Evolutionary conservation across 352 stramenopile species (phyloP), one percentile per base, ranked within the genome.

Genomic region (Thalassiosira pacifica): DNA sequence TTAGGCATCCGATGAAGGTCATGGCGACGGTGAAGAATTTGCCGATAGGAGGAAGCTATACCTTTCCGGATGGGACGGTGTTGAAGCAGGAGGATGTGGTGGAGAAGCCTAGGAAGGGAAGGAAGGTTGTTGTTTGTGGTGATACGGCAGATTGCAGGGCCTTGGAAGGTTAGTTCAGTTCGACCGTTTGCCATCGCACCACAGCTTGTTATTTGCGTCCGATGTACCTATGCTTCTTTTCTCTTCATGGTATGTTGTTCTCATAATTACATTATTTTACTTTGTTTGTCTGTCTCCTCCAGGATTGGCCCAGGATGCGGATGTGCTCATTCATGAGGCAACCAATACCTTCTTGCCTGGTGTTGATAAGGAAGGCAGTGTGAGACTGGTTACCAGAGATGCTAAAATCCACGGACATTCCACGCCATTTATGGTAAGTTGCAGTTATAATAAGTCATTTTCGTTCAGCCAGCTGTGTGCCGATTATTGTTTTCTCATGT

Each of bases 281-380:
- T 40, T 53, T 16, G 18, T 67, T 74, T 52, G 16, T 52, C 31
- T n/a, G 42, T 22, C 16, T 52, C 65, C 42, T 31, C 26, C 55
- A 77, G 69, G 87, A 9, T 69, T 97, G n/a, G 87, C 94, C 1
- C 81, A 90, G 59, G 88, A 91, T 70, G 91, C 92, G 1, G 95
- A 98, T 82, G 86, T 98, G 0, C 37, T 98, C 1, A 86, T 98
- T n/a, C 96, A 98, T 81, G 96, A 98, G 91, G 92, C 95, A 19
- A 97, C 96, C 0, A 97, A 97, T 77, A 89, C 91, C 5, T 95
- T 85, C 78, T 86, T 96, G 37, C 45, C 57, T 65, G 87, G 84
- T 34, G 76, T 93, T 52, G 92, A 94, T 64, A 87, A 85, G 18
- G 90, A 91, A 68, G 89, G 81, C 13, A 92, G 79, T 68, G 29